Conservation (phyloP, 1,139 yeast species). For the Saccharomyces hybrid region DNA sequence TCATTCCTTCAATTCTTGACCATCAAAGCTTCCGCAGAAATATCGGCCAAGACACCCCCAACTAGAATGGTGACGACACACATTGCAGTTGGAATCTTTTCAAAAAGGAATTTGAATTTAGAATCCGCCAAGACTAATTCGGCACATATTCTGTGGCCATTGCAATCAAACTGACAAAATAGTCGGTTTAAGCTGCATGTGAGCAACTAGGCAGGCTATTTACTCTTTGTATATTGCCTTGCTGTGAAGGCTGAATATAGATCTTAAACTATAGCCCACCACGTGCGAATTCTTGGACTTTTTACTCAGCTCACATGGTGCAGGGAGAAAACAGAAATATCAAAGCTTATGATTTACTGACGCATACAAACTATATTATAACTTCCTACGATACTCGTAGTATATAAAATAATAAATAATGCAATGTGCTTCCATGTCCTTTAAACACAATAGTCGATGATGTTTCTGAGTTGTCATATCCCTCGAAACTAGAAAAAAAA, state of each 20-base stretch:
- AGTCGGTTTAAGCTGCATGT: conserved; percentile 45
- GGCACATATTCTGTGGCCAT: conserved; percentile 83
- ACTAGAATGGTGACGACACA: conserved; percentile 61
- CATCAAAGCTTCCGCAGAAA: conserved; percentile 75
- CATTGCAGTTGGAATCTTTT: conserved; percentile 66
- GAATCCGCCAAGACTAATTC: conserved; percentile 82
- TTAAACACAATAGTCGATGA: too few relatives aligned
- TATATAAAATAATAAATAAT: too few relatives aligned
- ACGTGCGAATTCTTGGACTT: too few relatives aligned
- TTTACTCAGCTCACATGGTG: not conserved
- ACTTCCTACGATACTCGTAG: not conserved
- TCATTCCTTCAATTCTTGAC: conserved; percentile 67
- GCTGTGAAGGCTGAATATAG: too few relatives aligned
- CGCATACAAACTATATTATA: not conserved
- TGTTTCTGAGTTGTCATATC: not conserved
- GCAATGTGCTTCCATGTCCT: too few relatives aligned
- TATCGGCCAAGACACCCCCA: conserved; percentile 73
- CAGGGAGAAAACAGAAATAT: not conserved
- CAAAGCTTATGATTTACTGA: not conserved
- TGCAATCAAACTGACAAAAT: conserved; percentile 38
- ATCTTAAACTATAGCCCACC: too few relatives aligned
- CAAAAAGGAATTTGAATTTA: conserved; percentile 69
- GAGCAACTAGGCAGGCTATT: conserved; percentile 53
- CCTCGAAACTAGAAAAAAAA: not conserved
- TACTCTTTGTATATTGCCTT: conserved; percentile 33